Evolutionary conservation across 352 stramenopile genomes (phyloP), one percentile per base, ranked within the genome.

Genomic region (Phytophthora multivora): DNA sequence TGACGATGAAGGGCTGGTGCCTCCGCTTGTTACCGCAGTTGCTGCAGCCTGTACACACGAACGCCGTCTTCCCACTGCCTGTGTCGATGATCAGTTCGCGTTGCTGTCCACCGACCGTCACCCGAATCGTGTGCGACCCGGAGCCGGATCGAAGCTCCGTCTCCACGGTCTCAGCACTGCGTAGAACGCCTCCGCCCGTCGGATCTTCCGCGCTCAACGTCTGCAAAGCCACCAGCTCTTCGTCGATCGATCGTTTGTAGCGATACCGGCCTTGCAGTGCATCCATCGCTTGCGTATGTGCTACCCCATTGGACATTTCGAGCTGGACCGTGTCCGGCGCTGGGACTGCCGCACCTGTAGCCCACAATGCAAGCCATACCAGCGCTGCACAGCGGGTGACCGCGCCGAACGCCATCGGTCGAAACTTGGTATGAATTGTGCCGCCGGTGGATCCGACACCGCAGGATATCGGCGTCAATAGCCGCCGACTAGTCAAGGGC

Each of bases 11-110:
- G 33, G 89, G 81, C 13, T 73, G 53, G 75, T 98, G 91, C 13
- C 74, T 80, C 58, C 98, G 93, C 41, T 87, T 75, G 2, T 62
- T 54, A 12, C 96, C 96, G 69, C 97, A 99, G 47, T 82, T 57
- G 10, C 65, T 51, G 68, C 97, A 99, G 5, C 88, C 92, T 15
- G 68, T 73, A 65, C 96, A 99, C 4, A 98, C 89, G 70, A 99
- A 99, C 13, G 96, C 96, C 1, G 96, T 99, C 75, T 96, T 97
- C 52, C 95, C 88, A 16, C 81, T 97, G 16, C 97, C 97, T 5
- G 97, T 99, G 68, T 99, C 97, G 41, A 99, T 88, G 66, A 99
- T 99, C 2, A 99, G 75, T 50, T 91, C 77, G 3, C 80, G 81
- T 21, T 62, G 28, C 40, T 95, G 86, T 10, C 75, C 82, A 2